These are phyloP conservation scores for Capsicum pubescens DNA, from an alignment of 257 asterid genomes.

Conservation along the genomic window DNA sequence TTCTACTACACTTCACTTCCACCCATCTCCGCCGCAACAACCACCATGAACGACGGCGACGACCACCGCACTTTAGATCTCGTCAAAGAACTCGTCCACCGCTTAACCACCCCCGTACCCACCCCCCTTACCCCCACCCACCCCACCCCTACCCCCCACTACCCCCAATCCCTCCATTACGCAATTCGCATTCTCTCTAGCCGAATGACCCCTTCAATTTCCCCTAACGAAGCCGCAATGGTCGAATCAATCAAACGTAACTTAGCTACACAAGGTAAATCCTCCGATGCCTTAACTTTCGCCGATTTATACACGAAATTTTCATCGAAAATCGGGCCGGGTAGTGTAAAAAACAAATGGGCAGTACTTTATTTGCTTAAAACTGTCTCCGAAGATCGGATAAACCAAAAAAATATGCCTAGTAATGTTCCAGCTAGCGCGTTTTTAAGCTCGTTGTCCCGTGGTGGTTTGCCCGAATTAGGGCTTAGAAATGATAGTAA, in stretches of 20 bases:
- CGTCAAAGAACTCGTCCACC: constrained; percentile 88
- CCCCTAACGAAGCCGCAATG: constrained; percentile 73
- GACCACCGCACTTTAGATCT: constrained; percentile 71
- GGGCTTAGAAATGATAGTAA: constrained; percentile 31
- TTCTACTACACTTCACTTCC: not conserved
- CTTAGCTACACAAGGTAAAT: constrained; percentile 92
- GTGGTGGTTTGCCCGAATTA: constrained; percentile 78
- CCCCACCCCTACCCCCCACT: constrained; percentile 42
- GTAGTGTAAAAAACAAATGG: constrained; percentile 87
- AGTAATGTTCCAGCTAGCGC: constrained; percentile 50
- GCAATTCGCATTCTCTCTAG: constrained; percentile 89
- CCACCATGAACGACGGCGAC: constrained; percentile 63
- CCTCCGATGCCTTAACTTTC: constrained; percentile 90
- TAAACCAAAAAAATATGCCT: constrained; percentile 45
- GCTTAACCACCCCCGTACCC: constrained; percentile 45
- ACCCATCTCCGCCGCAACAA: not conserved
- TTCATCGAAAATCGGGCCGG: constrained; percentile 70
- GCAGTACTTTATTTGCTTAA: constrained; percentile 89
- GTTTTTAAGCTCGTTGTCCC: constrained; percentile 55
- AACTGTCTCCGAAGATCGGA: constrained; percentile 82
- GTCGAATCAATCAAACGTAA: constrained; percentile 91
- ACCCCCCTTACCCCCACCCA: constrained; percentile 45
- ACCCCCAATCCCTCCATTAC: constrained; percentile 75
- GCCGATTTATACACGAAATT: constrained; percentile 79
- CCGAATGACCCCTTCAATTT: constrained; percentile 83